A percentile compares a stretch with the other conserved stretches of the same genome.
Conservation (phyloP, 176 grass and related monocot species). For the Cocos nucifera region DNA sequence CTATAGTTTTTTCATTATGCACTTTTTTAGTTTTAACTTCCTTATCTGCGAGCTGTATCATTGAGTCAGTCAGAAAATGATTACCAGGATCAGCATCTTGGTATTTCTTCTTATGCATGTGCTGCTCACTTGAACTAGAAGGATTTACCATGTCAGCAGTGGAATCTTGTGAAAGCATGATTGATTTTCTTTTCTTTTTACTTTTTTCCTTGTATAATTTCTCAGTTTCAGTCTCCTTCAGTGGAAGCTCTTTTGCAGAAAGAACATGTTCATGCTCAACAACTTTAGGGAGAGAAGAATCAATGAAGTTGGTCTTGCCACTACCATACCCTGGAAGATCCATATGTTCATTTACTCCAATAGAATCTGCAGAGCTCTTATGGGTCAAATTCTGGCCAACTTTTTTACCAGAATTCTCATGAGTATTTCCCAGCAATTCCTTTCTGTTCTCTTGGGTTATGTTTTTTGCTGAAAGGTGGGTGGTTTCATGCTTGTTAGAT, state of each 20-base stretch:
- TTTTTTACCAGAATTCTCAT: not conserved
- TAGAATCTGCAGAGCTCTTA: slow-evolving; percentile 24
- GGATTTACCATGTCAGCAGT: slow-evolving; percentile 7
- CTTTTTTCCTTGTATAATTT: slow-evolving; percentile 30
- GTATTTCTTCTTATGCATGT: slow-evolving; percentile 13
- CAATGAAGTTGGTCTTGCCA: slow-evolving; percentile 32
- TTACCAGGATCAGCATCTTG: slow-evolving; percentile 12
- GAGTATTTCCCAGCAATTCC: not conserved
- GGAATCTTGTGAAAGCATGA: slow-evolving; percentile 12
- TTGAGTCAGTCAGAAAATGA: slow-evolving; percentile 18
- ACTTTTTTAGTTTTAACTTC: slow-evolving; percentile 24
- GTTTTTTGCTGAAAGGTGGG: not conserved
- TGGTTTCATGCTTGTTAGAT: not conserved
- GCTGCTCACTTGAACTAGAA: slow-evolving; percentile 9
- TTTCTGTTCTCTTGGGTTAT: not conserved
- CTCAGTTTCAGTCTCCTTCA: slow-evolving; percentile 22
- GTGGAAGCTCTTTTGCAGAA: slow-evolving; percentile 21
- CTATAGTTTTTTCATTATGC: slow-evolving; percentile 15
- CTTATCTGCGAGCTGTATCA: slow-evolving; percentile 16
- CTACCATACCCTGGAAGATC: slow-evolving; percentile 3
- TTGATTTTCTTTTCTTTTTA: slow-evolving; percentile 41
- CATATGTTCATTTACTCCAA: slow-evolving; percentile 10
- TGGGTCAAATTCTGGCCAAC: not conserved
- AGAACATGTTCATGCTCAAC: slow-evolving; percentile 17
- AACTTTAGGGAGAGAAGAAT: slow-evolving; percentile 23